A percentile compares a stretch with the other conserved stretches of the same genome.
Conservation (phyloP, 305 asterid species). For the Fraxinus albicans region DNA sequence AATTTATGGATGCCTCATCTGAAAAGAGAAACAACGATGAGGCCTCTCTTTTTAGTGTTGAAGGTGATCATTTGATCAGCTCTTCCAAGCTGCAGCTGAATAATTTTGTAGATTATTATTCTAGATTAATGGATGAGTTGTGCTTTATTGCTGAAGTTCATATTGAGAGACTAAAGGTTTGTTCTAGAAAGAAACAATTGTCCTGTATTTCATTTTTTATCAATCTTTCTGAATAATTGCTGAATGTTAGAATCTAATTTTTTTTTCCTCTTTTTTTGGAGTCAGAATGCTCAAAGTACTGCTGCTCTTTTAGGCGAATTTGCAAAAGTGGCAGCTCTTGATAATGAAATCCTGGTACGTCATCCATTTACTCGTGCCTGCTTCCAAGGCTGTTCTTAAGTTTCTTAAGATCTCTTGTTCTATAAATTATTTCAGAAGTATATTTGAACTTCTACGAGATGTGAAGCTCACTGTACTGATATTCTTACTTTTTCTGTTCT, state of each 20-base stretch:
- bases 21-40: slow-evolving; percentile 28
- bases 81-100: slow-evolving; percentile 49
- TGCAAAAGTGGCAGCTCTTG: slow-evolving; percentile 33
- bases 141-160: slow-evolving; percentile 44
- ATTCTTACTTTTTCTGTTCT: not conserved
- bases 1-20: slow-evolving; percentile 53
- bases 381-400: slow-evolving; percentile 14
- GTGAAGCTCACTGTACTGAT: not conserved
- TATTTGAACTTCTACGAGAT: slow-evolving; percentile 1
- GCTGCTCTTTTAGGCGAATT: slow-evolving; percentile 36
- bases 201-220: slow-evolving; percentile 7
- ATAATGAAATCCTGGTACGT: slow-evolving; percentile 55
- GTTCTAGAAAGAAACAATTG: slow-evolving; percentile 10
- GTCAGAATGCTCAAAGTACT: slow-evolving; percentile 44
- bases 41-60: slow-evolving; percentile 30
- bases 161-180: slow-evolving; percentile 55
- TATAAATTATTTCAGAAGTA: not conserved
- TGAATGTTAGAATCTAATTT: slow-evolving; percentile 7
- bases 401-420: slow-evolving; percentile 7
- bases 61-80: slow-evolving; percentile 30
- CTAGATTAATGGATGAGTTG: slow-evolving; percentile 51
- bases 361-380: slow-evolving; percentile 12
- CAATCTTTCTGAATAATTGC: slow-evolving; percentile 1
- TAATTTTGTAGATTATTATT: slow-evolving; percentile 56
- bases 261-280: not conserved